These are phyloP conservation scores for Syncephalastrum contaminatum DNA, from an alignment of 371 early-diverging fungal genomes.

Conservation along the genomic window DNA sequence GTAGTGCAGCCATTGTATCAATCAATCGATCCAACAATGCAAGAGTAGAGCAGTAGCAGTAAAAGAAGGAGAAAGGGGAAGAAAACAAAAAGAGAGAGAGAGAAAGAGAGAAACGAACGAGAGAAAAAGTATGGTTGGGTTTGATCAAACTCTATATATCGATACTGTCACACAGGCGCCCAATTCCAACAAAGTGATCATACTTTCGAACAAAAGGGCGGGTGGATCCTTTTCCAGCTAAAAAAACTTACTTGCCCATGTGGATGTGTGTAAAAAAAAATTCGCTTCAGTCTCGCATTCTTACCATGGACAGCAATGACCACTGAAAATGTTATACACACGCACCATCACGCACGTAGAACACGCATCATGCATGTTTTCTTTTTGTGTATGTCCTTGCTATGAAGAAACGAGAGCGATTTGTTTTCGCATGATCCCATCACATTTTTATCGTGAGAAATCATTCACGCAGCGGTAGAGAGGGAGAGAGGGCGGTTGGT, in stretches of 20 bases:
- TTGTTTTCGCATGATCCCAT: slow-evolving; percentile 22
- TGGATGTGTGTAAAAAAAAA: slow-evolving; percentile 3
- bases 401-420: no score
- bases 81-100: slow-evolving; percentile 5
- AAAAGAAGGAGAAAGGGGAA: slow-evolving; percentile 3
- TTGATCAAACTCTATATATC: slow-evolving; percentile 1
- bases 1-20: slow-evolving; percentile 12
- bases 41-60: slow-evolving; percentile 1
- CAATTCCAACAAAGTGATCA: slow-evolving; percentile 1
- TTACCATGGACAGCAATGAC: no score
- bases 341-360: no score
- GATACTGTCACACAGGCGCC: neutral
- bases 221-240: no score
- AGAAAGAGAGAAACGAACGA: slow-evolving; percentile 9
- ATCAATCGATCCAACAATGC: neutral
- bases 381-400: no score
- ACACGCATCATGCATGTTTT: no score
- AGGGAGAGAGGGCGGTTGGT: no score
- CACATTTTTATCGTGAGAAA: slow-evolving; percentile 26
- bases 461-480: neutral
- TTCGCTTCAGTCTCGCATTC: neutral
- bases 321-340: no score
- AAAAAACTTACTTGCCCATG: no score
- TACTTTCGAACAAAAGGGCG: neutral
- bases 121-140: slow-evolving; percentile 8